Evolutionary conservation across 2,329 filamentous ascomycete species (phyloP).

Genomic region (Venturia effusa): DNA sequence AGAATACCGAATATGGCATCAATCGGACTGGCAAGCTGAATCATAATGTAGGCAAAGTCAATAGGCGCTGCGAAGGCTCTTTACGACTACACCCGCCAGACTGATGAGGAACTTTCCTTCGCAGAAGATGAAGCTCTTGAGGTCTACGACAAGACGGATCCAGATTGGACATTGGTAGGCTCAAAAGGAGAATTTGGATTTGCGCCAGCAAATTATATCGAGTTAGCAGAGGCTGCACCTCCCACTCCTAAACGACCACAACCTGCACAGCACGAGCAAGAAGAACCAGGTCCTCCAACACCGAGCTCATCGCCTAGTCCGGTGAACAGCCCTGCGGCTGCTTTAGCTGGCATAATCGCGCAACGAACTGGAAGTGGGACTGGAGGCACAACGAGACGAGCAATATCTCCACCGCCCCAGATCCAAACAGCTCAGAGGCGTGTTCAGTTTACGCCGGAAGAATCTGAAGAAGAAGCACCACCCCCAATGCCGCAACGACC

Average conservation of each 20-base stretch:
- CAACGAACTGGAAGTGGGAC: slow-evolving; percentile 32
- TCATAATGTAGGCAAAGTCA: slow-evolving; percentile 46
- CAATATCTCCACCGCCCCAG: slow-evolving; percentile 41
- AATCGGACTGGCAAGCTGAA: background rate
- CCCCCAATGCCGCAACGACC: slow-evolving; percentile 55
- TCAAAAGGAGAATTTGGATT: slow-evolving; percentile 81
- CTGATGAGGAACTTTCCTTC: slow-evolving; percentile 95
- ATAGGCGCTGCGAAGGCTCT: slow-evolving; percentile 70
- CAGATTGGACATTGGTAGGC: slow-evolving; percentile 93
- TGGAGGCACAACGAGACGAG: slow-evolving; percentile 18
- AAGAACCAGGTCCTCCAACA: slow-evolving; percentile 26
- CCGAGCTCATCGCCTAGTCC: slow-evolving; percentile 34
- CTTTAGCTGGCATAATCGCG: slow-evolving; percentile 43
- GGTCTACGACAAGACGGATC: slow-evolving; percentile 83
- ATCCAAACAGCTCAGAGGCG: slow-evolving; percentile 37
- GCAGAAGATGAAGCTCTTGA: slow-evolving; percentile 73
- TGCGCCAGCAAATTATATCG: slow-evolving; percentile 92
- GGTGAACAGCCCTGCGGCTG: slow-evolving; percentile 44
- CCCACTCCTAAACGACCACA: slow-evolving; percentile 20
- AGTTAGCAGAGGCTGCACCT: slow-evolving; percentile 43
- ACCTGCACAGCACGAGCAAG: slow-evolving; percentile 28
- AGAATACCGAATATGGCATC: slow-evolving; percentile 20
- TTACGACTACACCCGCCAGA: slow-evolving; percentile 96
- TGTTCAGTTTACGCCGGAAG: slow-evolving; percentile 51
- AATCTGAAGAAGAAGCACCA: slow-evolving; percentile 52